A percentile compares a stretch with the other conserved stretches of the same genome.
Conservation (phyloP, 805 yeast genomes). For the Hemisphaericaspora nanyangensis region DNA sequence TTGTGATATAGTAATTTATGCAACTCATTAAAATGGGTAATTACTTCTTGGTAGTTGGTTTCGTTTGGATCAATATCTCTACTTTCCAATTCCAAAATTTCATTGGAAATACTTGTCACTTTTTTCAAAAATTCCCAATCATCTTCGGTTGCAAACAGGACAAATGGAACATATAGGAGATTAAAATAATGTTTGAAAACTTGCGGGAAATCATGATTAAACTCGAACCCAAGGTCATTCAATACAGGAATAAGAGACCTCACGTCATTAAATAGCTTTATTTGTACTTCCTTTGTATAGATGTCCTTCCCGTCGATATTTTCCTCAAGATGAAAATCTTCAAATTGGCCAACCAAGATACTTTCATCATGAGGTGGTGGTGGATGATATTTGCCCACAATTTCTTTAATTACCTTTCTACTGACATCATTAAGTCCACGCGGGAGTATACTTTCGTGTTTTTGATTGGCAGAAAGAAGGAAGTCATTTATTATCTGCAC, state of each 20-base stretch:
- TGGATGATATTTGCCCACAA: not conserved
- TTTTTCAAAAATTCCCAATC: conserved; percentile 22
- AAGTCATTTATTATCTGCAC: not conserved
- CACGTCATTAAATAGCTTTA: conserved; percentile 12
- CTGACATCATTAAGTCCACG: not conserved
- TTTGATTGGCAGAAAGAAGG: not conserved
- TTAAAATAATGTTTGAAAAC: conserved; percentile 21
- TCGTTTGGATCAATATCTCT: conserved; percentile 12
- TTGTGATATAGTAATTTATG: conserved; percentile 18
- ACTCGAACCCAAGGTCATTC: conserved; percentile 22
- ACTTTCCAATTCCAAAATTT: conserved; percentile 28
- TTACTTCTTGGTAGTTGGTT: conserved; percentile 14
- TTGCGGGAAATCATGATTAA: conserved; percentile 19
- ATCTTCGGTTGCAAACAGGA: conserved; percentile 11
- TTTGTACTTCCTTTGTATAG: too few species aligned
- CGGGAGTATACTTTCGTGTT: not conserved
- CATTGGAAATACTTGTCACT: conserved; percentile 16
- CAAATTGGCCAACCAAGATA: not conserved
- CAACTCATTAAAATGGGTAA: conserved; percentile 19
- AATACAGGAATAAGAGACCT: conserved; percentile 22
- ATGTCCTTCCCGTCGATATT: too few species aligned
- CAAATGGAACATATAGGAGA: conserved; percentile 16
- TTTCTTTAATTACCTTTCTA: not conserved
- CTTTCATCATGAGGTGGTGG: not conserved
- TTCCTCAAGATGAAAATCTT: too few species aligned